Evolutionary conservation across 2,329 filamentous ascomycete genomes (phyloP), one percentile per base, ranked within the genome.

Genomic region (Fusarium chlamydosporum): DNA sequence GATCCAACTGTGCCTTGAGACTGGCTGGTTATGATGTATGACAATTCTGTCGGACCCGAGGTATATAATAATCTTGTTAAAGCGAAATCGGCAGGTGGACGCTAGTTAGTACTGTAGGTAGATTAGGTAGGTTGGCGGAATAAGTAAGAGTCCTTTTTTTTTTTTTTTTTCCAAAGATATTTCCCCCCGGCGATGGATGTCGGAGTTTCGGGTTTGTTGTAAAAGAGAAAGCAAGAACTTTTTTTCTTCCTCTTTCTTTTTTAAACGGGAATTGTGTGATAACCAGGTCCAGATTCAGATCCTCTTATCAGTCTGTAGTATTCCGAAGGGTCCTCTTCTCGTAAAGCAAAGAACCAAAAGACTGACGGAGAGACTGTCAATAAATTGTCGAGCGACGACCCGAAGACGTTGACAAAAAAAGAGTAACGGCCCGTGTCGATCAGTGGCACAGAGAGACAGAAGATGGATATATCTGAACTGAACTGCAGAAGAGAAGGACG

Each of bases 321-420:
- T 34, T 37, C 33, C 16, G 12, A 18, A 6, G 33, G 7, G 15
- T 27, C 34, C 7, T 20, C 12, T 38, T 50, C 47, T 38, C 7
- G 7, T 6, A 15, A 23, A 4, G 16, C 9, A 27, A 40, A 40
- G 26, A 7, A 6, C 7, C 11, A 29, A 45, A 6, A 20, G n/a
- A n/a, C 12, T 18, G 27, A 11, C 13, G 6, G 29, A 45, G 18
- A 7, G 27, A 46, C 11, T 6, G 10, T 46, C 27, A 13, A 50
- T n/a, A 34, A 43, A 43, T 18, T 18, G n/a, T 45, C n/a, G 34
- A 50, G 47, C 71, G 71, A 73, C 71, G 71, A 69, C 69, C 71
- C 71, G 71, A 62, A 62, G 47, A 31, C 57, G 57, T 52, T 58
- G 35, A 59, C 47, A 45, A 27, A 58, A 54, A 33, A 31, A 58